Percentiles rank a stretch among this genome's conserved stretches.
These are phyloP conservation scores for Achlya hypogyna DNA, from an alignment of 352 stramenopile genomes.

Conservation along the genomic window DNA sequence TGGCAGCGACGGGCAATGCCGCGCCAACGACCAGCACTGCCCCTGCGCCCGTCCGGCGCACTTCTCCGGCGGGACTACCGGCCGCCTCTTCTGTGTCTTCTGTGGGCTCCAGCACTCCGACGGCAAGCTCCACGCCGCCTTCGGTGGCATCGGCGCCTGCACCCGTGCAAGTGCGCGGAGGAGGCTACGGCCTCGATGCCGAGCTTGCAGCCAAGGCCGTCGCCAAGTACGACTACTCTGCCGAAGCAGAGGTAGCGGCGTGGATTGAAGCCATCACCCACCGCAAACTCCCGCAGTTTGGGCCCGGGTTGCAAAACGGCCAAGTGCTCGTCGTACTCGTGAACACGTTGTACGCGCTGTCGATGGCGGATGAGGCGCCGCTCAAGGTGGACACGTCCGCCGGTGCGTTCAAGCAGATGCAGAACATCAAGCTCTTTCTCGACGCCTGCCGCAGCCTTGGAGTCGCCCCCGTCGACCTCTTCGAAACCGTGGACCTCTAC, in stretches of 20 bases:
- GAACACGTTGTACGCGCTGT: conserved; percentile 59
- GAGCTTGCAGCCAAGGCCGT: conserved; percentile 76
- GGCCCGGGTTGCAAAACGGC: conserved; percentile 67
- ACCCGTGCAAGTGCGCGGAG: conserved; percentile 14
- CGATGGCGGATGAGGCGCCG: conserved; percentile 25
- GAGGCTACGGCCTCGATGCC: conserved; percentile 81
- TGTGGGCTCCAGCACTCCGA: background rate
- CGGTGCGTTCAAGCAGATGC: conserved; percentile 87
- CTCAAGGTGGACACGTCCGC: conserved; percentile 46
- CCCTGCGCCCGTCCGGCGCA: background rate
- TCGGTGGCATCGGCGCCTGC: background rate
- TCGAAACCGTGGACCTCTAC: conserved; percentile 85
- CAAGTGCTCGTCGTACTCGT: conserved; percentile 66
- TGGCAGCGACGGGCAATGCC: background rate
- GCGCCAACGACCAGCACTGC: background rate
- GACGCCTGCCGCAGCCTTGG: conserved; percentile 65
- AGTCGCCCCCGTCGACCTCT: conserved; percentile 85
- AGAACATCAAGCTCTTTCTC: conserved; percentile 83
- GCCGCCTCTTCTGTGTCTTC: too few species aligned
- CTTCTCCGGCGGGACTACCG: background rate
- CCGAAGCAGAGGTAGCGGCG: conserved; percentile 54
- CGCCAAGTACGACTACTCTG: conserved; percentile 51
- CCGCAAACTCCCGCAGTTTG: conserved; percentile 61
- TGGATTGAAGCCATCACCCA: conserved; percentile 73
- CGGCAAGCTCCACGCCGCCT: background rate